phyloP scores from a whole-genome alignment of 2,329 filamentous ascomycete genomes.

The Fusarium sp. region DNA sequence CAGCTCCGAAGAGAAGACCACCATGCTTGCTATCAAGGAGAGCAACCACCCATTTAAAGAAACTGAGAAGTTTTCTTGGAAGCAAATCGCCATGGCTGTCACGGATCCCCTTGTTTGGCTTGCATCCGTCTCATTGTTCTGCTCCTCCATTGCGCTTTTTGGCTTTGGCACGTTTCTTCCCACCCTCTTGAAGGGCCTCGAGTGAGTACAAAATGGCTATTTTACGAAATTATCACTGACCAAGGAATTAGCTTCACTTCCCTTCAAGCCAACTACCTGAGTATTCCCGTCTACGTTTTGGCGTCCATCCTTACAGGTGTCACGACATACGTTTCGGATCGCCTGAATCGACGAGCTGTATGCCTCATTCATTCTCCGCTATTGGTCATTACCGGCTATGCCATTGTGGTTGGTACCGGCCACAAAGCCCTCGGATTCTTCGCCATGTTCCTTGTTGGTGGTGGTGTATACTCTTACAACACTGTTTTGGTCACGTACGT shows the following conservation, averaged over 20 bases:
- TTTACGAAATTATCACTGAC: neutral
- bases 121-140: conserved; percentile 36
- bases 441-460: conserved; percentile 45
- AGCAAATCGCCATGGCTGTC: conserved; percentile 42
- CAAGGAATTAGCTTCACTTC: conserved; percentile 29
- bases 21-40: conserved; percentile 47
- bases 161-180: conserved; percentile 56
- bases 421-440: conserved; percentile 45
- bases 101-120: conserved; percentile 51
- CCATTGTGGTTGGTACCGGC: conserved; percentile 45
- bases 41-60: neutral
- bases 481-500: conserved; percentile 38
- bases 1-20: conserved; percentile 54
- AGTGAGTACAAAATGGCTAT: conserved; percentile 30
- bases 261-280: conserved; percentile 53
- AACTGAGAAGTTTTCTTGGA: conserved; percentile 42
- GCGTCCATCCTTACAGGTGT: conserved; percentile 38
- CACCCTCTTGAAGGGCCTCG: conserved; percentile 52
- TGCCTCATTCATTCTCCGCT: conserved; percentile 37
- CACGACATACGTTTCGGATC: conserved; percentile 38
- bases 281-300: conserved; percentile 53
- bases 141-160: conserved; percentile 49
- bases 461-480: conserved; percentile 33
- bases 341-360: conserved; percentile 44
- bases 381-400: conserved; percentile 50